Evolutionary conservation across 2,329 filamentous ascomycete species (phyloP), one percentile per base, ranked within the genome.

Genomic region (Sporothrix variecibatus): DNA sequence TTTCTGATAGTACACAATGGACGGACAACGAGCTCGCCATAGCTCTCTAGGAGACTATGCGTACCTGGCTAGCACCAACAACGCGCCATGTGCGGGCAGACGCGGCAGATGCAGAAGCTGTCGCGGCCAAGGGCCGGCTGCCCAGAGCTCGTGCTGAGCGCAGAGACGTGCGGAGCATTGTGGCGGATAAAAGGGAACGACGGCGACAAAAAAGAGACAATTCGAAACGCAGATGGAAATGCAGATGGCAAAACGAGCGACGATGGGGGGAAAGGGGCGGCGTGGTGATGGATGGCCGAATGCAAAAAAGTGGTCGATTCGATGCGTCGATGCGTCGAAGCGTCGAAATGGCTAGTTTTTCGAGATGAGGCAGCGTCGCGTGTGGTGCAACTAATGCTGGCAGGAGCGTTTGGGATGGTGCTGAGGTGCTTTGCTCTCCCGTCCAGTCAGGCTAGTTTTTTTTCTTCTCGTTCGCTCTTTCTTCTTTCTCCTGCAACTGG

Each of bases 161-260:
- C 85, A 91, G 84, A 83, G 89, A 91, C 83, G 88, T 89, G 86
- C 89, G 90, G 88, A 92, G 87, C 90, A 92, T 92, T 86, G 86
- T 64, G 85, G 84, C 43, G 85, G 85, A 84, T 85, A 12, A 34
- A 65, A 40, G 58, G 31, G 64, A 51, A 46, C 51, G 2, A 51
- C 1, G 56, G 23, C 17, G 17, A 20, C 34, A 46, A 20, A 26
- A 51, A 20, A n/a, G 53, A n/a, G 34, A n/a, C 46, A 46, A 53
- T n/a, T 40, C 58, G 43, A 34, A 69, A 62, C 38, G 23, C 51
- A 49, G 40, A 34, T n/a, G 26, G 34, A 69, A 38, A 38, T 26
- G 49, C 49, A 60, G 49, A 68, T 58, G 60, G 23, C 46, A 26
- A 72, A 72, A 68, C 46, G 71, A 72, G 49, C 40, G 71, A 43